Percentiles rank a stretch among this genome's conserved stretches.
phyloP scores from a whole-genome alignment of 495 filamentous ascomycete genomes.

The Hypomontagnella monticulosa region DNA sequence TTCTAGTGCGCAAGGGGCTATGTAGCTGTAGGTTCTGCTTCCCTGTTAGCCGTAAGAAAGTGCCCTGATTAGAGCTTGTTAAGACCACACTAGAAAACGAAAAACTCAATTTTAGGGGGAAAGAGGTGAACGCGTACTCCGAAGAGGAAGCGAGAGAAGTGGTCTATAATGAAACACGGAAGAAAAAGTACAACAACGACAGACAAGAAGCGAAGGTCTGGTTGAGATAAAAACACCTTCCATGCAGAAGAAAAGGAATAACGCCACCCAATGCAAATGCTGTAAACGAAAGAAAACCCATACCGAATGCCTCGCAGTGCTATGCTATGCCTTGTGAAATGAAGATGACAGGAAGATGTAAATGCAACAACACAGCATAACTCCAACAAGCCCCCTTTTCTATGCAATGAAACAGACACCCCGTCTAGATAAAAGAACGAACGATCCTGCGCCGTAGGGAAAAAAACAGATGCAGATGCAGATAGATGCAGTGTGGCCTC shows the following conservation, averaged over 20 bases:
- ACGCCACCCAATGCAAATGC: constrained; percentile 31
- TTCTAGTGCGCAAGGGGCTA: background rate
- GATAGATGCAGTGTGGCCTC: background rate
- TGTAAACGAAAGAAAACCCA: constrained; percentile 1
- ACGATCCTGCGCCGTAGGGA: constrained; percentile 3
- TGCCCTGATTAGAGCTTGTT: background rate
- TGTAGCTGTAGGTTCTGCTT: background rate
- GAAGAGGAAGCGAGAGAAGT: constrained; percentile 9
- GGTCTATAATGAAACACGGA: constrained; percentile 12
- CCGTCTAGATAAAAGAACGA: constrained; percentile 6
- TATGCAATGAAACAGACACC: background rate
- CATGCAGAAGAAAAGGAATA: constrained; percentile 5
- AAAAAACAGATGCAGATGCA: background rate
- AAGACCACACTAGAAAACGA: background rate
- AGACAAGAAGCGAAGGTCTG: constrained; percentile 3
- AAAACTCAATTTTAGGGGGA: background rate
- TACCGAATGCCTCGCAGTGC: constrained; percentile 8
- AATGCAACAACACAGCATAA: constrained; percentile 26
- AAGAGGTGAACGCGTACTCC: background rate
- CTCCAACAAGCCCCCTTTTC: background rate
- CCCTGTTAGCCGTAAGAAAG: constrained; percentile 5
- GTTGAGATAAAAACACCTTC: constrained; percentile 1
- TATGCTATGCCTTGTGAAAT: constrained; percentile 3
- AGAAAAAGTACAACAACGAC: background rate
- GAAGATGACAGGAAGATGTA: constrained; percentile 7